Base-by-base conservation (phyloP, 345 rosid species). In the Salix exigua region DNA sequence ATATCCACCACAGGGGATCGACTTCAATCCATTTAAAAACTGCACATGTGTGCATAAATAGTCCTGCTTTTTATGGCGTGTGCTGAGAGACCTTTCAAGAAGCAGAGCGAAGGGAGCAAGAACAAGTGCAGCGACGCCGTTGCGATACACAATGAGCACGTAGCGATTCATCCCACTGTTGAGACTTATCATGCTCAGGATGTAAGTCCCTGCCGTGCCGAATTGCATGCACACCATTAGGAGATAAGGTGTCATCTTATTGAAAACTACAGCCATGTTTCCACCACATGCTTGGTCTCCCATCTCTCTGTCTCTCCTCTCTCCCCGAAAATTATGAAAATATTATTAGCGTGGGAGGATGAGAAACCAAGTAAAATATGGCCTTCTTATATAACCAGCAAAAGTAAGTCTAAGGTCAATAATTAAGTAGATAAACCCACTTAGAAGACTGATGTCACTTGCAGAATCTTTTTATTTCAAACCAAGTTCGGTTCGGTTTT, bases 41-140 rank as follows among this genome's bases (percentile, higher is more conserved):
- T 44, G n/a, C n/a, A n/a, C n/a, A n/a, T n/a, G 3, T 30, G 17
- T 44, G 48, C 12, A 4, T 4, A 31, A 50, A 5, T 17, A 50
- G 55, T 14, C 55, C 46, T 50, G 21, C 19, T 19, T 48, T 48
- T 26, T 12, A 65, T 10, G 31, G 26, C 0, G 48, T 33, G 37
- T 25, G 14, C 5, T 31, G 31, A 73, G 10, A 23, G 5, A 93
- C 97, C 95, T 88, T 81, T 92, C 98, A 6, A 91, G 66, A 80
- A 91, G 8, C 17, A 92, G 78, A 8, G 98, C 97, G 63, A 94
- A 90, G 71, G 97, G 95, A 23, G 91, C 92, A 12, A 94, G 88
- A 12, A 81, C 85, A 50, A 92, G 82, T 25, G 97, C 88, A n/a
- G 95, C 95, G 23, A 92, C 61, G 23, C 80, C 87, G 73, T 94